Base-by-base conservation (phyloP, 768 basidiomycete genomes). In the Leucocoprinus sp. region DNA sequence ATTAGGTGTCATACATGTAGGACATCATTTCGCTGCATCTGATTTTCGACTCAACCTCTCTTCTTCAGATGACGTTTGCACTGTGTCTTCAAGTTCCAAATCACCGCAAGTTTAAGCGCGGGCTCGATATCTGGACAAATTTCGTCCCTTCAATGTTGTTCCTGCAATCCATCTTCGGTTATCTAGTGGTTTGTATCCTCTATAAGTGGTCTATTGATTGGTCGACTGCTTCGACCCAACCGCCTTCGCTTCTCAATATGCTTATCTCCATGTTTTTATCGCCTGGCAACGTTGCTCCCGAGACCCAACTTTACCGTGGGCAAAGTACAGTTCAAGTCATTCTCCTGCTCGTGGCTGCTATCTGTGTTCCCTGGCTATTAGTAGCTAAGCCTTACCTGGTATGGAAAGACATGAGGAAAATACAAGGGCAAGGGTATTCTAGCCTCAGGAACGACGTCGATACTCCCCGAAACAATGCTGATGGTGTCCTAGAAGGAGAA, bases 151-250 rank as follows among this genome's bases (percentile, higher is more conserved):
- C 97, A 63, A 85, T 99, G 72, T 77, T 98, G 50, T 99, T 99
- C 76, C 70, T 99, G 53, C 88, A 95, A 61, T 93, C 89, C 14
- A 96, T 99, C 63, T 99, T 99, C 57, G 96, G 95, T 42, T 98
- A 98, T 62, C 79, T 98, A 27, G 87, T 87, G 42, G 49, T 95
- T 48, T 93, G 89, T 66, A 96, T 98, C 66, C 61, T 97, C 55
- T 93, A 93, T 82, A 98, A 99, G 61, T 99, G 96, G 96, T 76
- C 80, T 21, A 72, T 92, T 50, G 90, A 99, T 65, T 99, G 96
- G 96, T 70, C 78, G 5, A 72, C 68, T 43, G 71, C 82, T 9
- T 54, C 74, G 2, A 78, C 75, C 6, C 65, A 69, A 27, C 92
- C 96, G 11, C 96, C 96, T 1, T 91, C 90, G 37, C 71, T 99